Evolutionary conservation across 1,284 basidiomycete species (phyloP), one percentile per base, ranked within the genome.

Genomic region (Tylopilus orsonianus): DNA sequence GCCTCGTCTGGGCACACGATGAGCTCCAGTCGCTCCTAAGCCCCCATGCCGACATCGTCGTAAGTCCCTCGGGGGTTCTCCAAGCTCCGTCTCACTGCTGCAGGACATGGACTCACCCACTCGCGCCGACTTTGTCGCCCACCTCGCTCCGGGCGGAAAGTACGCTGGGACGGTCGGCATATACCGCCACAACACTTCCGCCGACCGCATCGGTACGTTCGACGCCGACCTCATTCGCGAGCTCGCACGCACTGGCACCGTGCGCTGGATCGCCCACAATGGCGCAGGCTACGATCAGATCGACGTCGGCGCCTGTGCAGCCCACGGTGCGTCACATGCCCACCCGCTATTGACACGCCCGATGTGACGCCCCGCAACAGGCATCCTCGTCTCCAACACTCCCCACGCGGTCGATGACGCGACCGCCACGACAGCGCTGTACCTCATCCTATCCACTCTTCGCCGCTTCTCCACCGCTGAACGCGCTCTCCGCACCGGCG

Each of bases 201-300:
- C 79, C n/a, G 72, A 77, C 49, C 67, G 65, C 20, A 83, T 93
- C 55, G 93, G 92, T 18, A 68, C 82, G 23, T 93, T 93, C 60
- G 90, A 95, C 69, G 78, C 80, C 61, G 86, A 88, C 56, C 73
- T 96, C 57, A 75, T 96, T 53, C 68, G 75, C 45, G 79, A 77
- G 0, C 74, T 95, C 9, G 82, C 89, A 3, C 54, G 72, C 2
- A 77, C 72, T 16, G 77, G 93, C 42, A 77, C 75, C 22, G 76
- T 95, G 49, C 85, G 86, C 62, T 93, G 89, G 83, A 91, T 96
- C 57, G 88, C 86, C 2, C 91, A 94, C 68, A 93, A 94, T 55
- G 93, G 93, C n/a, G 92, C 93, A 0, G 93, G 93, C 3, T 95
- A 95, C 63, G 90, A 93, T 66, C 83, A 87, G 56, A 86, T 95